A percentile compares a stretch with the other conserved stretches of the same genome.
Conservation (phyloP, 345 rosid genomes). For the Arabis hirsuta region DNA sequence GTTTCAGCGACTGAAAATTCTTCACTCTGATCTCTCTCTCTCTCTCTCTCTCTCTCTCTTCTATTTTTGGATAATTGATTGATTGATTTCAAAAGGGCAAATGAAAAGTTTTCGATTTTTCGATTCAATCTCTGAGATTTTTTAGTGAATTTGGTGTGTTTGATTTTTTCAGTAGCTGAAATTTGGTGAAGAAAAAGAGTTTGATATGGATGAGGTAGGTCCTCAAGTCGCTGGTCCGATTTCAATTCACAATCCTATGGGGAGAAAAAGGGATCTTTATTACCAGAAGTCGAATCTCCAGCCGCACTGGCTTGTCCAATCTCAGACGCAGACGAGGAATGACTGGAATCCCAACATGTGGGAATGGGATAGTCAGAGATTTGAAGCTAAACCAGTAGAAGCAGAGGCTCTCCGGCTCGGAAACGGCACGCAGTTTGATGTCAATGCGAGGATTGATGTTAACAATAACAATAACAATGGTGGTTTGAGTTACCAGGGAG, state of each 20-base stretch:
- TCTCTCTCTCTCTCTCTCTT: not conserved
- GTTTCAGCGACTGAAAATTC: not conserved
- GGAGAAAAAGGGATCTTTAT: conserved; percentile 64
- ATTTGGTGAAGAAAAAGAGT: not conserved
- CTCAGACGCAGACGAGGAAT: conserved; percentile 39
- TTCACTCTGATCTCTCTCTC: conserved; percentile 22
- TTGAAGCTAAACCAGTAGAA: conserved; percentile 61
- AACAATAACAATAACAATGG: not conserved
- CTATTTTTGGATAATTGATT: conserved; percentile 19
- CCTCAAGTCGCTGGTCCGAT: conserved; percentile 65
- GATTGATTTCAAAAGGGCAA: conserved; percentile 21
- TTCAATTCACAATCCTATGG: conserved; percentile 54
- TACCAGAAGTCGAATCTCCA: conserved; percentile 45
- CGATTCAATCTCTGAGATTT: not conserved
- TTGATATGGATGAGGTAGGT: conserved; percentile 73
- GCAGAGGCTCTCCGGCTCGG: conserved; percentile 48
- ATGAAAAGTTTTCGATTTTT: not conserved
- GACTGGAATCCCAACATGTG: conserved; percentile 74
- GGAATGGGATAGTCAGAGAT: conserved; percentile 77
- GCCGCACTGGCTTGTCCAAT: conserved; percentile 26
- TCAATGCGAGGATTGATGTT: not conserved
- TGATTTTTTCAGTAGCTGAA: conserved; percentile 22
- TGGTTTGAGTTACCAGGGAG: conserved; percentile 43
- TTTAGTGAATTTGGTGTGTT: not conserved
- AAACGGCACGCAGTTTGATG: conserved; percentile 18